A percentile compares a stretch with the other conserved stretches of the same genome.
phyloP scores from a whole-genome alignment of 2,329 filamentous ascomycete genomes.

The Fusarium penzigii region DNA sequence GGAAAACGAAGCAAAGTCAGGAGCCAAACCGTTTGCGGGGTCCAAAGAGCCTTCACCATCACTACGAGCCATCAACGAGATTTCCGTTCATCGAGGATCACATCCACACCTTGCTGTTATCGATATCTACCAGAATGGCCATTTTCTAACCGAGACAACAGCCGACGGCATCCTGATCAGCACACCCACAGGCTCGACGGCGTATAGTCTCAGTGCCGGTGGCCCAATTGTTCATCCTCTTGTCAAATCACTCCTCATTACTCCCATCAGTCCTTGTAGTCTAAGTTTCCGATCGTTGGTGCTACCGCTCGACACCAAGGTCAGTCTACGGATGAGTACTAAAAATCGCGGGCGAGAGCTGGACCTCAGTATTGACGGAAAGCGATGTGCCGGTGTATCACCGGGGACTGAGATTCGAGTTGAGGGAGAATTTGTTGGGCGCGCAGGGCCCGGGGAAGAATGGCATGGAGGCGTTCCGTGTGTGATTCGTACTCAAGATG shows the following conservation, averaged over 20 bases:
- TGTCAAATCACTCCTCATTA: conserved; percentile 84
- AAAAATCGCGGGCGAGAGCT: conserved; percentile 76
- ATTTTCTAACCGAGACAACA: conserved; percentile 89
- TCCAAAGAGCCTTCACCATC: conserved; percentile 41
- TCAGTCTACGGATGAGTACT: conserved; percentile 78
- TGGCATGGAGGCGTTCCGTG: conserved; percentile 86
- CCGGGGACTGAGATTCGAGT: conserved; percentile 85
- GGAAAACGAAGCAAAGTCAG: conserved; percentile 46
- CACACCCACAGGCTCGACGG: conserved; percentile 92
- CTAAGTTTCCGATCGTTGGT: conserved; percentile 91
- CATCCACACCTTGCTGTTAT: conserved; percentile 90
- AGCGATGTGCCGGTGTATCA: conserved; percentile 65
- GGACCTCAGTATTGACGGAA: conserved; percentile 78
- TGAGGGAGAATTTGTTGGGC: conserved; percentile 77
- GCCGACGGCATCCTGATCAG: conserved; percentile 94
- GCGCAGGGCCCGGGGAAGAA: conserved; percentile 41
- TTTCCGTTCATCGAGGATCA: conserved; percentile 87
- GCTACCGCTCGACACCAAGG: conserved; percentile 80
- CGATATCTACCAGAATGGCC: conserved; percentile 84
- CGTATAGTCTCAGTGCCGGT: conserved; percentile 90
- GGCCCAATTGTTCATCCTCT: conserved; percentile 94
- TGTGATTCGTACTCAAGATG: conserved; percentile 74
- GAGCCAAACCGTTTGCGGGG: conserved; percentile 35
- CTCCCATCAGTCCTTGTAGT: conserved; percentile 90
- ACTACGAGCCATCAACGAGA: conserved; percentile 85